phyloP scores from a whole-genome alignment of 2,329 filamentous ascomycete genomes.

The Paraphoma sp. region DNA sequence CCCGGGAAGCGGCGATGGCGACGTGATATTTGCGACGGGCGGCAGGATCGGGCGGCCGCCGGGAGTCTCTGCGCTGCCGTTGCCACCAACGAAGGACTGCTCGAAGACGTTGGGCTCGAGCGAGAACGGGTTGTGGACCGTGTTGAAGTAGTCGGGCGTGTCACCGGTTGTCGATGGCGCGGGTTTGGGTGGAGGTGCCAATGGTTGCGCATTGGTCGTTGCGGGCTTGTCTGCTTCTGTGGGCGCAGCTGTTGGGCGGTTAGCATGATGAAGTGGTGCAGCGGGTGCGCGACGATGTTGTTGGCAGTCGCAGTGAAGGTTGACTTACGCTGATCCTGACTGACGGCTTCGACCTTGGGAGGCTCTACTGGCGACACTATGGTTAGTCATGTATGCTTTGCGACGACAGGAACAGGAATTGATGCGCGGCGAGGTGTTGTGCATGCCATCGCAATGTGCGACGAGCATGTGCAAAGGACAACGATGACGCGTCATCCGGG shows the following conservation, averaged over 20 bases:
- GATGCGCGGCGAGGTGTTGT: slow-evolving; percentile 10
- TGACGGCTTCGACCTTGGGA: slow-evolving; percentile 29
- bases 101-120: slow-evolving; percentile 97
- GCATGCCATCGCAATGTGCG: background rate
- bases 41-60: slow-evolving; percentile 77
- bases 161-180: slow-evolving; percentile 49
- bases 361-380: slow-evolving; percentile 26
- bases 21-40: slow-evolving; percentile 88
- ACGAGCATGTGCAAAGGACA: slow-evolving; percentile 5
- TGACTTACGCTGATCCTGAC: slow-evolving; percentile 35
- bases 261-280: slow-evolving; percentile 19
- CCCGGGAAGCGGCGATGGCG: slow-evolving; percentile 79
- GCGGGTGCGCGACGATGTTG: slow-evolving; percentile 6
- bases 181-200: slow-evolving; percentile 61
- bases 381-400: slow-evolving; percentile 26
- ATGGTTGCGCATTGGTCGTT: slow-evolving; percentile 54
- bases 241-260: slow-evolving; percentile 23
- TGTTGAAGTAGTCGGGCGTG: slow-evolving; percentile 60
- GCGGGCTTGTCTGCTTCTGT: slow-evolving; percentile 42
- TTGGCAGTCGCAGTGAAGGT: background rate
- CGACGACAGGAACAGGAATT: slow-evolving; percentile 14
- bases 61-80: slow-evolving; percentile 71
- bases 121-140: slow-evolving; percentile 62
- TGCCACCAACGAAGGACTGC: slow-evolving; percentile 75
- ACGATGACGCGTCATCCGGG: background rate